These are phyloP conservation scores for Candida boleticola DNA, from an alignment of 805 yeast genomes.

Conservation along the genomic window DNA sequence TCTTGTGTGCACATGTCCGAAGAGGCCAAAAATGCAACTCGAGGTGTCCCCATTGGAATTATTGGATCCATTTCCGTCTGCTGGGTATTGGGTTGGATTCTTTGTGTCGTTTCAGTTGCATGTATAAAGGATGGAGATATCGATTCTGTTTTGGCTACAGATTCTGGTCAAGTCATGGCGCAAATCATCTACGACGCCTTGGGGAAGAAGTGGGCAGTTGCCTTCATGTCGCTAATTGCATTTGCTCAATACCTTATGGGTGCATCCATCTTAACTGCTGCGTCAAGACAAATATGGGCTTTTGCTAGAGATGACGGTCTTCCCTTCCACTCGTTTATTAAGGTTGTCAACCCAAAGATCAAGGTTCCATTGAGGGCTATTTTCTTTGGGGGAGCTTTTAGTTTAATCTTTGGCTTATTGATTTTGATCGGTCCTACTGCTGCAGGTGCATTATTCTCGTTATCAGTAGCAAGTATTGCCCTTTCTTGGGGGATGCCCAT, in stretches of 20 bases:
- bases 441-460: conserved; percentile 43
- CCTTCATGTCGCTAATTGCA: conserved; percentile 25
- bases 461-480: conserved; percentile 42
- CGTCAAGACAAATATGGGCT: too few relatives aligned
- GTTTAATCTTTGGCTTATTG: conserved; percentile 37
- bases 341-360: conserved; percentile 21
- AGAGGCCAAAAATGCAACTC: too few relatives aligned
- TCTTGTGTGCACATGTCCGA: conserved; percentile 32
- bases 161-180: conserved; percentile 28
- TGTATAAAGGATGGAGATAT: conserved; percentile 21
- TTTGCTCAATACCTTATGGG: conserved; percentile 31
- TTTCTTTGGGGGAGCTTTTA: conserved; percentile 30
- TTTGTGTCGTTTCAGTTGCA: conserved; percentile 21
- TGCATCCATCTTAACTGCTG: conserved; percentile 29
- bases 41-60: conserved; percentile 29
- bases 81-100: conserved; percentile 21
- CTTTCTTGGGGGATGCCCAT: conserved; percentile 42
- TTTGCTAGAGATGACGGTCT: conserved; percentile 31
- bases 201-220: conserved; percentile 29
- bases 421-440: conserved; percentile 41
- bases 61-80: conserved; percentile 29
- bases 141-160: conserved; percentile 17
- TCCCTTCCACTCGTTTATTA: conserved; percentile 24
- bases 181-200: conserved; percentile 27
- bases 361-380: conserved; percentile 28